Conservation (phyloP, 176 grass and related monocot genomes). For the Cymbopogon citratus region DNA sequence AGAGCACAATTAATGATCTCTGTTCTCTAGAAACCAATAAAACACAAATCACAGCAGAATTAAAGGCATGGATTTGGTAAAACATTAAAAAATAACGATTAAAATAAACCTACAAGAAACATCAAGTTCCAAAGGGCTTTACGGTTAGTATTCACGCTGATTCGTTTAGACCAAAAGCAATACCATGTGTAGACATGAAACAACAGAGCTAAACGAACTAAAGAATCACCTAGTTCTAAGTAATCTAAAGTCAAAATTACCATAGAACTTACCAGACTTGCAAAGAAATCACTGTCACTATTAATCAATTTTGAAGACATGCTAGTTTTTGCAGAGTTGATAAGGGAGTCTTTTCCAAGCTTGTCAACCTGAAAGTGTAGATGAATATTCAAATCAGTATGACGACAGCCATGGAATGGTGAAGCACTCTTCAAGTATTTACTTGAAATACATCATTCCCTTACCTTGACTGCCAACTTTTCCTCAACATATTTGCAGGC, state of each 20-base stretch:
- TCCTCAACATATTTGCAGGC: conserved; percentile 96
- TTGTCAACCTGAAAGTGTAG: conserved; percentile 63
- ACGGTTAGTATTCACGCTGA: not conserved
- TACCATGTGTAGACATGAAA: not conserved
- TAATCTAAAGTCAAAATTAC: not conserved
- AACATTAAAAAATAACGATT: not conserved
- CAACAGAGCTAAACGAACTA: not conserved
- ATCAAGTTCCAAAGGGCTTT: not conserved
- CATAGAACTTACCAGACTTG: conserved; percentile 57
- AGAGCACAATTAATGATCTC: not conserved
- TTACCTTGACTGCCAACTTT: conserved; percentile 77
- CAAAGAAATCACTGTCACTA: conserved; percentile 88
- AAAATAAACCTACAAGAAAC: conserved; percentile 5
- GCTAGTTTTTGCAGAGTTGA: conserved; percentile 96
- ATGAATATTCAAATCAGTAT: conserved; percentile 7
- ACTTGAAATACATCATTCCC: not conserved
- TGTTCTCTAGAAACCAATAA: not conserved
- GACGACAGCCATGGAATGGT: not conserved
- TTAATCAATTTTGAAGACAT: conserved; percentile 93
- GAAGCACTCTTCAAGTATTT: not conserved
- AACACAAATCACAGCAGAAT: not conserved
- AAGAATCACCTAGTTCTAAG: not conserved
- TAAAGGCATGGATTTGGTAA: not conserved
- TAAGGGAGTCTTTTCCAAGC: conserved; percentile 84
- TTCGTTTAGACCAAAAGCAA: not conserved